phyloP scores from a whole-genome alignment of 2,329 filamentous ascomycete species.

The Cercospora canescens region DNA sequence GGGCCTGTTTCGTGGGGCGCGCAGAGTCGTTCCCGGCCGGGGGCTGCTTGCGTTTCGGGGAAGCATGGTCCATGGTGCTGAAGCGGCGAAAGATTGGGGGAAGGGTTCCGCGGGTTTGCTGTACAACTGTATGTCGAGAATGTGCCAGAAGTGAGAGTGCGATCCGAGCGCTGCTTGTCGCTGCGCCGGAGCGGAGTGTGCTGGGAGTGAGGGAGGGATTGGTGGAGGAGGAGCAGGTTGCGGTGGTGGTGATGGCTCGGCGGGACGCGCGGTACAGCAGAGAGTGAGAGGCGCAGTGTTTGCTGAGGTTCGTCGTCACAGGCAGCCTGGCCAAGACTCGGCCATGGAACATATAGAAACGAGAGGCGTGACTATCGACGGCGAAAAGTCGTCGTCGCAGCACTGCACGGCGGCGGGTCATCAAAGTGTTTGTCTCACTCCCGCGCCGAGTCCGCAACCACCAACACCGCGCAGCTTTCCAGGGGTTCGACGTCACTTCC shows the following conservation, averaged over 20 bases:
- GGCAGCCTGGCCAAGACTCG: neutral
- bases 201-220: neutral
- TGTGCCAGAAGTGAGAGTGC: neutral
- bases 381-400: neutral
- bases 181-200: neutral
- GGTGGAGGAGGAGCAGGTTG: neutral
- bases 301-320: neutral
- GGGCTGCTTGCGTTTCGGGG: slow-evolving; percentile 40
- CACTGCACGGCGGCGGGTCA: neutral
- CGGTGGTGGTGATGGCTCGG: neutral
- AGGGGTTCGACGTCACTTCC: neutral
- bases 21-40: slow-evolving; percentile 32
- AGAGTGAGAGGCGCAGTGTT: neutral
- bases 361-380: neutral
- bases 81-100: neutral
- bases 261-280: neutral
- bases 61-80: slow-evolving; percentile 27
- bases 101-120: neutral
- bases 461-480: neutral
- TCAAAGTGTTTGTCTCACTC: slow-evolving; percentile 4
- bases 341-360: slow-evolving; percentile 10
- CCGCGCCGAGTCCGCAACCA: neutral
- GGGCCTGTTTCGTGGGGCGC: slow-evolving; percentile 38
- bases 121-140: neutral
- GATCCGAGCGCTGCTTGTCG: neutral